Conservation (phyloP, 306 rosid genomes). For the Cucumis sativus region DNA sequence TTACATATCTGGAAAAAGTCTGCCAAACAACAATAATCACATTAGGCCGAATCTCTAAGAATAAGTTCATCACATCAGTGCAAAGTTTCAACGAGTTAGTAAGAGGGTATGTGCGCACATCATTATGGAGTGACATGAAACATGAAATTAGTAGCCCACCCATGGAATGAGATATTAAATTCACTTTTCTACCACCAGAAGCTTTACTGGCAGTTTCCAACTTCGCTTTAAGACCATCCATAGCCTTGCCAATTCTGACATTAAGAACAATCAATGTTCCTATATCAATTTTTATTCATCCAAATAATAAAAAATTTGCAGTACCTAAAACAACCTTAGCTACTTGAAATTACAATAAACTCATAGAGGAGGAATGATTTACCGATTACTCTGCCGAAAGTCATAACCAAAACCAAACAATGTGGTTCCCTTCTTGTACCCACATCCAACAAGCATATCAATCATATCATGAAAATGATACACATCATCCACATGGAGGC, state of each 20-base stretch:
- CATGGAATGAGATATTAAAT: constrained; percentile 82
- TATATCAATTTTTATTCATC: not conserved
- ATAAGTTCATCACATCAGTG: not conserved
- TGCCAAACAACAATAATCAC: constrained; percentile 31
- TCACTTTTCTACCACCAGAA: constrained; percentile 86
- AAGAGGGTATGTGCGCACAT: constrained; percentile 38
- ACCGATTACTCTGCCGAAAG: constrained; percentile 94
- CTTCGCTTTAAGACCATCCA: constrained; percentile 68
- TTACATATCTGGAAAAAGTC: constrained; percentile 72
- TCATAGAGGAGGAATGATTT: not conserved
- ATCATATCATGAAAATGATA: constrained; percentile 90
- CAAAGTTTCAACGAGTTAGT: constrained; percentile 8
- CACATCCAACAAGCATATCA: constrained; percentile 70
- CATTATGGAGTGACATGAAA: constrained; percentile 62
- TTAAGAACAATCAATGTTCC: not conserved
- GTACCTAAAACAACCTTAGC: not conserved
- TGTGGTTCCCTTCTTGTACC: constrained; percentile 81
- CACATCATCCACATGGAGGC: constrained; percentile 51
- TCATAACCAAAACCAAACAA: constrained; percentile 94
- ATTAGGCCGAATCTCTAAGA: not conserved
- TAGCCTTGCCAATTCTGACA: constrained; percentile 54
- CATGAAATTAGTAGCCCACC: constrained; percentile 71
- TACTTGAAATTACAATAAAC: not conserved
- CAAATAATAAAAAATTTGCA: not conserved
- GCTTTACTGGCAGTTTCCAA: constrained; percentile 74